phyloP scores from a whole-genome alignment of 805 yeast species.

The Metschnikowia noctiluminum region DNA sequence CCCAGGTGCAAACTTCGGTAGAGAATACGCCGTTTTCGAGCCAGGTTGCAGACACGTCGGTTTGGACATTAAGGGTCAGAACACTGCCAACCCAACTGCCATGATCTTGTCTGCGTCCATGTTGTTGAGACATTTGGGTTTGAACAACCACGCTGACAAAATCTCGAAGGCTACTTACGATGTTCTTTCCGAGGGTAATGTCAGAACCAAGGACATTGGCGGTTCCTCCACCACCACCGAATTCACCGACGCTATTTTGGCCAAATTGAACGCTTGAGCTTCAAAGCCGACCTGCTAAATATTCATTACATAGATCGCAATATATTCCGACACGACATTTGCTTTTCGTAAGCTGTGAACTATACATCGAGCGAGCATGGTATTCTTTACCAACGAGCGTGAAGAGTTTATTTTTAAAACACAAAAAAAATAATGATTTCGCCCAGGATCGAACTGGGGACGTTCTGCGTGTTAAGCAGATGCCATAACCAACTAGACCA shows the following conservation, averaged over 20 bases:
- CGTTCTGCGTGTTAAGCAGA: slow-evolving; percentile 27
- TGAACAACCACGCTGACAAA: slow-evolving; percentile 78
- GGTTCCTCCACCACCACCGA: slow-evolving; percentile 88
- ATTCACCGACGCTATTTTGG: slow-evolving; percentile 87
- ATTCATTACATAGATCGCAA: slow-evolving; percentile 11
- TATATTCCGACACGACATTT: slow-evolving; percentile 1
- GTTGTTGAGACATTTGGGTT: slow-evolving; percentile 93
- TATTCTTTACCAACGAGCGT: too few species aligned
- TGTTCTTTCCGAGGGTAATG: slow-evolving; percentile 84
- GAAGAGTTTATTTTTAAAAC: too few species aligned
- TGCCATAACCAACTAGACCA: slow-evolving; percentile 91
- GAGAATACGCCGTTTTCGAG: slow-evolving; percentile 96
- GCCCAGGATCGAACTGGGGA: slow-evolving; percentile 27
- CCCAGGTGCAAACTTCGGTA: slow-evolving; percentile 98
- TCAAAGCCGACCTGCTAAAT: neutral
- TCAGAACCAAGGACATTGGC: slow-evolving; percentile 87
- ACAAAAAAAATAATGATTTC: slow-evolving; percentile 45
- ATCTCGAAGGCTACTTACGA: slow-evolving; percentile 86
- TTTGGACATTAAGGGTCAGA: slow-evolving; percentile 89
- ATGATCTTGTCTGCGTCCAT: slow-evolving; percentile 88
- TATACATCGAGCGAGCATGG: too few species aligned
- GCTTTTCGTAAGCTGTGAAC: too few species aligned
- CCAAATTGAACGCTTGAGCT: slow-evolving; percentile 49
- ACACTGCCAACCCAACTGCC: slow-evolving; percentile 97
- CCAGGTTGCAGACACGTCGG: slow-evolving; percentile 99